Evolutionary conservation across 257 asterid species (phyloP).

Genomic region (Solanum ossicruentum): DNA sequence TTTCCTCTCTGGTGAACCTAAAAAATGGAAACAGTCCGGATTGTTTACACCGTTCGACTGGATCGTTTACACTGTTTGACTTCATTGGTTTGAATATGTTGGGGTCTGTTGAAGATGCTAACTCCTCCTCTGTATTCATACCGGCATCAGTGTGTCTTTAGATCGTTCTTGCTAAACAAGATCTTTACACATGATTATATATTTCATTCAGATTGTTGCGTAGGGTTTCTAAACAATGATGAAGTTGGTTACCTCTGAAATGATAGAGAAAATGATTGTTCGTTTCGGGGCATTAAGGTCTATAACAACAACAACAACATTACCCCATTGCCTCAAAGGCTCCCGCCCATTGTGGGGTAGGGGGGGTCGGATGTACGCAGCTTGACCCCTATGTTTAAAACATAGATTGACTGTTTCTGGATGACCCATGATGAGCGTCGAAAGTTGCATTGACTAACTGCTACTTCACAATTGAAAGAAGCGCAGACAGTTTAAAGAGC

Average conservation of each 20-base stretch:
- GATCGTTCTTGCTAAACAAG: background rate
- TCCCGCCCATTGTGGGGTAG: too few relatives aligned
- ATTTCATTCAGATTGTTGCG: background rate
- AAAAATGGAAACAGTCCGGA: background rate
- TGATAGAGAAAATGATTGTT: background rate
- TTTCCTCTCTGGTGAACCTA: background rate
- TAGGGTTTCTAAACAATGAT: background rate
- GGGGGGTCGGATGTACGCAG: too few relatives aligned
- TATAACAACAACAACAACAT: too few relatives aligned
- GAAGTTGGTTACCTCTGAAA: background rate
- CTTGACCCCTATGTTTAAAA: too few relatives aligned
- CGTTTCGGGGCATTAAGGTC: background rate
- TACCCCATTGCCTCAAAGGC: too few relatives aligned
- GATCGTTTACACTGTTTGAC: background rate
- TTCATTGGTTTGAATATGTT: background rate
- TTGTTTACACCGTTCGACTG: background rate
- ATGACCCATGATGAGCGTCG: too few relatives aligned
- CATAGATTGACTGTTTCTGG: too few relatives aligned
- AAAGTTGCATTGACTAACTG: too few relatives aligned
- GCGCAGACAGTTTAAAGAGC: too few relatives aligned
- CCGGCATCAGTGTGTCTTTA: background rate
- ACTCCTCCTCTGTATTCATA: background rate
- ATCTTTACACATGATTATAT: background rate
- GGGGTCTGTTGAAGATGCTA: background rate
- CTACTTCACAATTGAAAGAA: too few relatives aligned